A percentile compares a stretch with the other conserved stretches of the same genome.
Evolutionary conservation across 1,284 basidiomycete species (phyloP).

Genomic region (Melanopsichium pennsylvanicum): DNA sequence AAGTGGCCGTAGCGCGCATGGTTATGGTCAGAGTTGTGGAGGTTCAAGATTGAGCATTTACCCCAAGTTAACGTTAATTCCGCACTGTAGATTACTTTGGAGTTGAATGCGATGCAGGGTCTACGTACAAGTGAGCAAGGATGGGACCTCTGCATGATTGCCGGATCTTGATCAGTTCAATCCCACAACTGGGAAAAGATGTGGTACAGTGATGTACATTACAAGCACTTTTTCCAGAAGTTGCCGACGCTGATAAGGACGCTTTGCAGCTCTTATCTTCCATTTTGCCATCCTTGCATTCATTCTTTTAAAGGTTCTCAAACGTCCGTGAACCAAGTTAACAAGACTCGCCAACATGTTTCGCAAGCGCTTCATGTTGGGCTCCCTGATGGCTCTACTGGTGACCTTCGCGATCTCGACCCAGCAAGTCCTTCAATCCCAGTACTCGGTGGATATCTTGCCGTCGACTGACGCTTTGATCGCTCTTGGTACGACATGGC

Average conservation of each 20-base stretch:
- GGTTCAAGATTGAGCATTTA: conserved; percentile 1
- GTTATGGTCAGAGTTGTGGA: conserved; percentile 5
- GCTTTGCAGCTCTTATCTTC: no score
- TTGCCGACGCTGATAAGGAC: no score
- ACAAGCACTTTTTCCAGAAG: no score
- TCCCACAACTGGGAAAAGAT: no score
- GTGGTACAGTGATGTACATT: no score
- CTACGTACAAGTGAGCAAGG: no score
- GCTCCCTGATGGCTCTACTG: conserved; percentile 5
- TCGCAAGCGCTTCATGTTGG: conserved; percentile 42
- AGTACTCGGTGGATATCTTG: neutral
- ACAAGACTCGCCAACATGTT: neutral
- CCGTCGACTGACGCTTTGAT: neutral
- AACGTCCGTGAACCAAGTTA: no score
- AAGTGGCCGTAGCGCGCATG: conserved; percentile 3
- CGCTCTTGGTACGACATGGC: conserved; percentile 11
- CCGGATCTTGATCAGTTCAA: no score
- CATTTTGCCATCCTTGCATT: no score
- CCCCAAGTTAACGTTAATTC: conserved; percentile 21
- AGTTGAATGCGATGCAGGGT: no score
- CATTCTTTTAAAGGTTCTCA: no score
- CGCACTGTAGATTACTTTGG: neutral
- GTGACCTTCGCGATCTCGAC: conserved; percentile 13
- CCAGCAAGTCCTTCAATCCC: conserved; percentile 15
- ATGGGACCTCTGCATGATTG: no score